Conservation (phyloP, 768 basidiomycete genomes). For the Hericium erinaceus region DNA sequence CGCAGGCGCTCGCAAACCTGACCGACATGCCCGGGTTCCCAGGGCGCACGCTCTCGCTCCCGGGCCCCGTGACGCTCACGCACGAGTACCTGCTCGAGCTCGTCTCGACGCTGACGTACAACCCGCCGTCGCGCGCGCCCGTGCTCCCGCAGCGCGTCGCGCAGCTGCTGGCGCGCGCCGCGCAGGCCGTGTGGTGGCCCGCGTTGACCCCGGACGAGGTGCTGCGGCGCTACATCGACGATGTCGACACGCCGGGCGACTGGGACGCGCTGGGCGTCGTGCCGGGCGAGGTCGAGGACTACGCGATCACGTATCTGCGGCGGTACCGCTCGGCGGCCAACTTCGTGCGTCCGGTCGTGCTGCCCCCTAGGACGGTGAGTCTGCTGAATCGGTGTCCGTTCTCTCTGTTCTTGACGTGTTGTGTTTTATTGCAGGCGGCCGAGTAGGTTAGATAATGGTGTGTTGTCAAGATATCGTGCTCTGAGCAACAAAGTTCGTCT, state of each 20-base stretch:
- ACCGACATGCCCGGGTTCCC: conserved; percentile 52
- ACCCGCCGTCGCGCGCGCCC: conserved; percentile 60
- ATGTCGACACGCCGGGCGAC: conserved; percentile 61
- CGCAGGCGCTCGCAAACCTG: conserved; percentile 80
- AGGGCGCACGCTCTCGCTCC: conserved; percentile 63
- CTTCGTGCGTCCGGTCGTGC: conserved; percentile 55
- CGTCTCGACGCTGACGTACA: conserved; percentile 72
- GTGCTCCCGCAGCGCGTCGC: conserved; percentile 71
- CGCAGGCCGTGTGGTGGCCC: conserved; percentile 83
- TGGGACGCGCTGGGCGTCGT: conserved; percentile 78
- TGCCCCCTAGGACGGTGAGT: conserved; percentile 43
- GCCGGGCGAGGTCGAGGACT: conserved; percentile 78
- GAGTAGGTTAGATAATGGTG: no score
- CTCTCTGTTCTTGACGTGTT: no score
- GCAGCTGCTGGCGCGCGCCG: conserved; percentile 49
- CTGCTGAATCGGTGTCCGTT: background rate
- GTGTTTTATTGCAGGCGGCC: no score
- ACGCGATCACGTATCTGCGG: conserved; percentile 85
- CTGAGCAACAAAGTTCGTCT: no score
- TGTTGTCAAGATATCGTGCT: no score
- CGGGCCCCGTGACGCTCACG: conserved; percentile 82
- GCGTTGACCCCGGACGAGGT: conserved; percentile 87
- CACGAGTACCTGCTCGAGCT: conserved; percentile 75
- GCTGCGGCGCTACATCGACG: conserved; percentile 77
- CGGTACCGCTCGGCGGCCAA: conserved; percentile 83